Base-by-base conservation (phyloP, 2,329 filamentous ascomycete species). In the Alternaria conjuncta region DNA sequence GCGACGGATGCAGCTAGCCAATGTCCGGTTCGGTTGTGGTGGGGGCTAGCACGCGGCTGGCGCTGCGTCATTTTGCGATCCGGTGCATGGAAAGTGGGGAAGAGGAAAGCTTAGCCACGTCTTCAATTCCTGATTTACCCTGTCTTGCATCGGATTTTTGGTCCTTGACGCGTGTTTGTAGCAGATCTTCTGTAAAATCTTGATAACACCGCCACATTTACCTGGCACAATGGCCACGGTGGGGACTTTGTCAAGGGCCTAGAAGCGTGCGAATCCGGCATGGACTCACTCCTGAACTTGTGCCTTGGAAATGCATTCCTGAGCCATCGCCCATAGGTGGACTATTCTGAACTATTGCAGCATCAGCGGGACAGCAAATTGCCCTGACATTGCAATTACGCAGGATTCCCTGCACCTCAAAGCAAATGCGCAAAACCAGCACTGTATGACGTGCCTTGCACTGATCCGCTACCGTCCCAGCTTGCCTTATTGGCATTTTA, bases 11-110 rank as follows among this genome's bases (percentile, higher is more conserved):
- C 45, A 64, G 68, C 61, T 66, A 65, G 55, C 10, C 9, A 20
- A 20, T 51, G 44, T 53, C 67, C 45, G 9, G 56, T 64, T 47
- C 57, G 63, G 56, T 49, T 20, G 49, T 65, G 58, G 64, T 59
- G 67, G 66, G 53, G 61, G 25, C 32, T 55, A 65, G 69, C 68
- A 69, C 64, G 64, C 61, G 64, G 63, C 60, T 47, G 46, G 53
- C 51, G 58, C 63, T 74, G 72, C 75, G 73, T 77, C 75, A 77
- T 75, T 68, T 28, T 55, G 11, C 57, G 41, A 55, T 63, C 57
- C 53, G 32, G 41, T 62, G 65, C 66, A 65, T 59, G 63, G 28
- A 62, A 69, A 64, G 63, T 67, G 71, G 70, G 70, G 71, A 64
- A 66, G 64, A 20, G 11, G 47, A 65, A 74, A 72, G 71, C 71